Percentiles rank a stretch among this genome's conserved stretches.
Evolutionary conservation across 169 alveolate genomes (phyloP).

Genomic region (Plasmodium reichenowi): DNA sequence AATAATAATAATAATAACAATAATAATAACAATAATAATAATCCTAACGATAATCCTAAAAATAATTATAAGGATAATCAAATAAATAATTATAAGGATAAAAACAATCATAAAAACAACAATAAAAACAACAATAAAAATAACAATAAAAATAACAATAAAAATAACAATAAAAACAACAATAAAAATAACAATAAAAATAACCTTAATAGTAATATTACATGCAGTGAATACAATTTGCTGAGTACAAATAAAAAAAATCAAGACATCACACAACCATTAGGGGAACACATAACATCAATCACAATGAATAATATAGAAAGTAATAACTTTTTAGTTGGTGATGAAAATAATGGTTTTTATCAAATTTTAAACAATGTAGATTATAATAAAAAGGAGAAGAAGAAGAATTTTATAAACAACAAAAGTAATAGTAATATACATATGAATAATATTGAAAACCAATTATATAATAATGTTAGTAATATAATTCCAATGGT

Average conservation of each 20-base stretch:
- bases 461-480: conserved; percentile 7
- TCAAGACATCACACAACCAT: conserved; percentile 5
- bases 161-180: no score
- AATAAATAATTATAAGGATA: no score
- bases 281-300: conserved; percentile 5
- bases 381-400: conserved; percentile 28
- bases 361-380: conserved; percentile 5
- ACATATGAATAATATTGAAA: not conserved
- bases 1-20: not conserved
- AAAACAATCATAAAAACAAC: no score
- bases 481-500: conserved; percentile 14
- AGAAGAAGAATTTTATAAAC: conserved; percentile 8
- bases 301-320: conserved; percentile 49
- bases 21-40: not conserved
- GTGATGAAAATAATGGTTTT: conserved; percentile 34
- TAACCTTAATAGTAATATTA: not conserved
- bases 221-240: not conserved
- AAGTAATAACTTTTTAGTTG: conserved; percentile 37
- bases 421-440: not conserved
- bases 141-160: no score
- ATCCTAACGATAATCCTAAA: not conserved
- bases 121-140: no score
- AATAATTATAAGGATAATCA: not conserved
- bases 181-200: no score
- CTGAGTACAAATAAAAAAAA: conserved; percentile 4